These are phyloP conservation scores for Cenococcum geophilum DNA, from an alignment of 495 filamentous ascomycete genomes.

Conservation along the genomic window DNA sequence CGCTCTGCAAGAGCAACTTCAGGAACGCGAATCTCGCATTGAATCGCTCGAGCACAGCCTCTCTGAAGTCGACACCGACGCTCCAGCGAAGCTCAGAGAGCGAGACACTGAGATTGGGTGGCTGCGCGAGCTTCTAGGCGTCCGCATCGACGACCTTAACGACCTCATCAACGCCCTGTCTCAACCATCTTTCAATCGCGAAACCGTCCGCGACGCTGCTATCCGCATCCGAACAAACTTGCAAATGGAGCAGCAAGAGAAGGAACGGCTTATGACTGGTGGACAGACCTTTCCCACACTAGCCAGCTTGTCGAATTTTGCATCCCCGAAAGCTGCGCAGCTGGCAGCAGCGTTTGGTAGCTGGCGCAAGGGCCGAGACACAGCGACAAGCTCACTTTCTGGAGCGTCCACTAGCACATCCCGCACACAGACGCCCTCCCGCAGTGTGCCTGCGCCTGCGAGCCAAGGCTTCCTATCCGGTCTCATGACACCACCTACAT, in stretches of 20 bases:
- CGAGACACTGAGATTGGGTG: conserved; percentile 90
- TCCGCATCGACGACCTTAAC: conserved; percentile 82
- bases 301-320: conserved; percentile 54
- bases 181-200: conserved; percentile 63
- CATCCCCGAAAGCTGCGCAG: conserved; percentile 72
- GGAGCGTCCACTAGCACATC: conserved; percentile 41
- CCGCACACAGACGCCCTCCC: conserved; percentile 39
- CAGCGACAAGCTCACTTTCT: conserved; percentile 30
- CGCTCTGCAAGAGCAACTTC: conserved; percentile 91
- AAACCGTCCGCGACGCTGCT: conserved; percentile 76
- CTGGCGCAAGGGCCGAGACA: conserved; percentile 61
- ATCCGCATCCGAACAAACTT: conserved; percentile 90
- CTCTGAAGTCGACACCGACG: conserved; percentile 60
- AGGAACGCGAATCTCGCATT: conserved; percentile 82
- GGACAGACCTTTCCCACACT: conserved; percentile 49
- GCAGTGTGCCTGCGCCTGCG: neutral
- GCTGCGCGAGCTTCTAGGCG: conserved; percentile 87
- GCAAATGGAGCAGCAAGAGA: conserved; percentile 95
- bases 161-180: conserved; percentile 82
- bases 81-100: conserved; percentile 73
- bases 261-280: conserved; percentile 58
- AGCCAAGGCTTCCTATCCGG: conserved; percentile 57
- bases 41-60: conserved; percentile 75
- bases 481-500: conserved; percentile 74
- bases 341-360: conserved; percentile 83